Base-by-base conservation (phyloP, 352 stramenopile species). In the Phytophthora meadii region DNA sequence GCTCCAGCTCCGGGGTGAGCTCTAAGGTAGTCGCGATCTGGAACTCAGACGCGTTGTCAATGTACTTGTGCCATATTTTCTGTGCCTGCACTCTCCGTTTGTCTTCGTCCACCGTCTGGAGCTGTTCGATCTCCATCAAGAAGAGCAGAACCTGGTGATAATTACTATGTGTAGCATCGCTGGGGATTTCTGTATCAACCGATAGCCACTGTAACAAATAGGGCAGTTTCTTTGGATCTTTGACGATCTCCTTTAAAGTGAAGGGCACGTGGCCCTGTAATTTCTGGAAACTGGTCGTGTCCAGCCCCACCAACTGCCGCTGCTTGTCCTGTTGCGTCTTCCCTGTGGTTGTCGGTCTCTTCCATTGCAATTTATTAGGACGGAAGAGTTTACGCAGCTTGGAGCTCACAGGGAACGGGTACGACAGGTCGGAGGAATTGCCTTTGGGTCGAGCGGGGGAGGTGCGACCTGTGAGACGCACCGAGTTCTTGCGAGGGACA, bases 1-100 rank as follows among this genome's bases (percentile, higher is more conserved):
- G 78, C 61, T 94, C 80, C 6, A 95, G 71, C 53, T 94, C 86
- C 6, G 76, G 52, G 1, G 88, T 94, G 28, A 94, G 78, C 56
- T 94, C 84, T 24, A 95, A 74, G 28, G 88, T 94, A 32, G 81
- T 78, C 5, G 85, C 74, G 61, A 95, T 95, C 75, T 93, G 71
- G 48, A 94, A 95, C 72, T 94, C 86, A 54, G 88, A 94, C 28
- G 65, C 54, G 44, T 82, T 76, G 65, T 90, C 81, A 46, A 95
- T 88, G 74, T 95, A 95, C 72, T 95, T 95, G 72, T 85, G 54
- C 82, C 84, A 95, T 59, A 95, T 93, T 70, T 93, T 94, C 52
- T 77, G 76, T 22, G 84, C 82, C 61, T 94, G 87, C 15, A 90
- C 81, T n/a, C 70, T 71, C 11, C 76, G 73, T 61, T 90, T 90